Percentiles rank a stretch among this genome's conserved stretches.
Evolutionary conservation across 2,329 filamentous ascomycete genomes (phyloP).

Genomic region (Colletotrichum eleusines): DNA sequence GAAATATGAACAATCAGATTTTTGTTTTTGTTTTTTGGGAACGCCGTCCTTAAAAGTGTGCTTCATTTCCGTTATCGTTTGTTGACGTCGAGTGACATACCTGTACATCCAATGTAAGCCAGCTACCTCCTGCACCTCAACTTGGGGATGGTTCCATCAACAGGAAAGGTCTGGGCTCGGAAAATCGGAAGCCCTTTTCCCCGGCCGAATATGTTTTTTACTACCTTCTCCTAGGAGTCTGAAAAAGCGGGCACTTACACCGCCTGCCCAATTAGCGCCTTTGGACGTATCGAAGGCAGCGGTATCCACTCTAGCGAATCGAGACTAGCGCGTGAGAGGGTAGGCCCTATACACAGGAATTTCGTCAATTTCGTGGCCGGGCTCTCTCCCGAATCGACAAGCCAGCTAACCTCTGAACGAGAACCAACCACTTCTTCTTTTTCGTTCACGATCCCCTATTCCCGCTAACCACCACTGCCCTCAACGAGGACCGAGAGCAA

Average conservation of each 20-base stretch:
- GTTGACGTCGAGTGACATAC: constrained; percentile 17
- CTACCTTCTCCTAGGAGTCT: too few species aligned
- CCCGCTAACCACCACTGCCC: constrained; percentile 42
- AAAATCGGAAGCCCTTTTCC: neutral
- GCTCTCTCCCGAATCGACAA: constrained; percentile 2
- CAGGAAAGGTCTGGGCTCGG: constrained; percentile 14
- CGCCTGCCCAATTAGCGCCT: neutral
- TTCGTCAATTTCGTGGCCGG: constrained; percentile 12
- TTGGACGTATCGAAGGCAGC: neutral
- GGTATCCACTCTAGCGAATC: constrained; percentile 5
- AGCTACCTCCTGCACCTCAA: neutral
- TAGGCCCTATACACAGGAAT: constrained; percentile 41
- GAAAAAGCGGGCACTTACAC: neutral
- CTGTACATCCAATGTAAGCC: neutral
- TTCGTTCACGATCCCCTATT: constrained; percentile 46
- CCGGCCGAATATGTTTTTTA: neutral
- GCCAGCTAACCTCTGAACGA: constrained; percentile 31
- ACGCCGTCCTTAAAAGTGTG: neutral
- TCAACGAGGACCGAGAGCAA: constrained; percentile 48
- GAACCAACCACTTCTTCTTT: constrained; percentile 40
- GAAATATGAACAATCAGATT: neutral
- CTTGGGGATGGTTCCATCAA: neutral
- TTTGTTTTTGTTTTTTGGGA: neutral
- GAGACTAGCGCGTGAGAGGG: constrained; percentile 53
- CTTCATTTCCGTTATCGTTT: neutral